These are phyloP conservation scores for Glycine latifolia DNA, from an alignment of 306 rosid species.

Conservation along the genomic window DNA sequence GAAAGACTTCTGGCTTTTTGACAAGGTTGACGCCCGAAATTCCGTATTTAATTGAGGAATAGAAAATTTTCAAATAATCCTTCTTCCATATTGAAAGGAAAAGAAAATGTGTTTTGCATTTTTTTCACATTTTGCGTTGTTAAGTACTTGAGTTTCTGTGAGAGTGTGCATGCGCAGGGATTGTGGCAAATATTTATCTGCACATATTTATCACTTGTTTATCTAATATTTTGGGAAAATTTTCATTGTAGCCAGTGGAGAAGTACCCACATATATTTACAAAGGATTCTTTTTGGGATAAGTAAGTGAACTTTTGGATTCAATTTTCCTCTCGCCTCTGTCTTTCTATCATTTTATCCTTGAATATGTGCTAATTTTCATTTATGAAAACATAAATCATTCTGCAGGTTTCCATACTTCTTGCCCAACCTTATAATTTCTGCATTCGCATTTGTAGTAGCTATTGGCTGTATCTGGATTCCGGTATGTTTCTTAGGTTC, in stretches of 20 bases:
- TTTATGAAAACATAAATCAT: slow-evolving; percentile 17
- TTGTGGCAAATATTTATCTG: background rate
- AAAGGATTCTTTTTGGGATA: slow-evolving; percentile 72
- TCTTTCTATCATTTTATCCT: background rate
- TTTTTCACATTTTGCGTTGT: background rate
- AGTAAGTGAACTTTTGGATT: slow-evolving; percentile 56
- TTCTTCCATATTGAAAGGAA: background rate
- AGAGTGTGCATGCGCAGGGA: background rate
- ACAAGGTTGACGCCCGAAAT: too few species aligned
- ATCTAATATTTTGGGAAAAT: slow-evolving; percentile 23
- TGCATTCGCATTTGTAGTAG: slow-evolving; percentile 31
- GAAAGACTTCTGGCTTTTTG: too few species aligned
- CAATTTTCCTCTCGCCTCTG: background rate
- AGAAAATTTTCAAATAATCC: background rate
- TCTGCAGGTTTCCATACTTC: slow-evolving; percentile 58
- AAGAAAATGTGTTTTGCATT: background rate
- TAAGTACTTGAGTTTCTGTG: background rate
- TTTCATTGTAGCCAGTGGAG: slow-evolving; percentile 73
- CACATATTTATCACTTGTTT: slow-evolving; percentile 3
- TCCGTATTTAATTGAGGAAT: background rate
- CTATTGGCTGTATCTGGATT: slow-evolving; percentile 55
- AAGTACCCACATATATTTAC: slow-evolving; percentile 79
- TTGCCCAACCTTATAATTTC: slow-evolving; percentile 56
- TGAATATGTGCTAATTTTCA: slow-evolving; percentile 3
- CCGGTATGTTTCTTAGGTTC: slow-evolving; percentile 48